Conservation (phyloP, 2,329 filamentous ascomycete genomes). For the Plectosphaerella plurivora region DNA sequence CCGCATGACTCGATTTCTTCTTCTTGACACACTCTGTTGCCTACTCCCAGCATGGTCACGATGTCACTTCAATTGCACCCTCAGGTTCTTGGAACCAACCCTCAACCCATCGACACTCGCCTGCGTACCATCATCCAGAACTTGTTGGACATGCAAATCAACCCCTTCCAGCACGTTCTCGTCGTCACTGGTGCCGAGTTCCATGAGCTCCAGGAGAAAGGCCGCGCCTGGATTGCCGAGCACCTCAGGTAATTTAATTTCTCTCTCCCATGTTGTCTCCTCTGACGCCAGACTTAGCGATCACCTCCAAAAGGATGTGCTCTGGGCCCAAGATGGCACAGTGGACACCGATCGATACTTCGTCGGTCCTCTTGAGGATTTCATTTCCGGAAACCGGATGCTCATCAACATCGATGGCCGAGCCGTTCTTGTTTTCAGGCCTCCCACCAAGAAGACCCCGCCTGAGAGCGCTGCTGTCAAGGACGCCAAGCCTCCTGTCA, state of each 20-base stretch:
- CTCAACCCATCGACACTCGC: background rate
- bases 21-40: background rate
- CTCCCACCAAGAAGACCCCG: background rate
- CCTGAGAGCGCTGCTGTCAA: background rate
- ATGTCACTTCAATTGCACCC: background rate
- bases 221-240: background rate
- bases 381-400: background rate
- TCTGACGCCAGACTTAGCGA: background rate
- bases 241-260: background rate
- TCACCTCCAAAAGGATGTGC: background rate
- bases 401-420: conserved; percentile 1
- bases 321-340: conserved; percentile 1
- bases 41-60: background rate
- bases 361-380: background rate
- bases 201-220: background rate
- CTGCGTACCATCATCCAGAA: background rate
- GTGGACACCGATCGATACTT: background rate
- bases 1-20: background rate
- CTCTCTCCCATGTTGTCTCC: too few relatives aligned
- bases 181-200: background rate
- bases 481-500: conserved; percentile 17
- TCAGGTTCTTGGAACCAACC: background rate
- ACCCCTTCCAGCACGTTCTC: background rate
- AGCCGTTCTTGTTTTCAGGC: background rate
- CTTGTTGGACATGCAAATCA: background rate